Base-by-base conservation (phyloP, 306 rosid genomes). In the Comarum palustre region DNA sequence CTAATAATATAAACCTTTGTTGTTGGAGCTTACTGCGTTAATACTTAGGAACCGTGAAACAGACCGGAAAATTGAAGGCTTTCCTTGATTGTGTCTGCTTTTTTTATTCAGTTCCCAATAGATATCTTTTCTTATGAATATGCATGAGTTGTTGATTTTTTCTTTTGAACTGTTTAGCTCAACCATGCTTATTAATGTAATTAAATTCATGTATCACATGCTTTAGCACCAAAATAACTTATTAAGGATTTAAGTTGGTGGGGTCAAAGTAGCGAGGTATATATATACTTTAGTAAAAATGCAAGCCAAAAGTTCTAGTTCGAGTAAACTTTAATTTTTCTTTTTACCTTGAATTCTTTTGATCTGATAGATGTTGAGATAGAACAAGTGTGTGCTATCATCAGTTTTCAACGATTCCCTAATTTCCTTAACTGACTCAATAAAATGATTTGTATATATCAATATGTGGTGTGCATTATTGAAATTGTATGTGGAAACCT, bases 41-140 rank as follows among this genome's bases (percentile, higher is more conserved):
- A 43, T 27, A 45, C 32, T 55, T 51, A 9, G 54, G 8, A 55
- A 12, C 16, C 66, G 63, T 46, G 68, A 65, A 10, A 6, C 14
- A 36, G 24, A 11, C 25, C 41, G 39, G 27, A 48, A 31, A 29
- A 27, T 39, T 74, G 38, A 46, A 51, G 72, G 16, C 34, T 48
- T 62, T 51, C 43, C 47, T 48, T 72, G 22, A 55, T 77, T 50
- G n/a, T 48, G 13, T 69, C 70, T 74, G 58, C 65, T 45, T 8
- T 27, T 32, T 61, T 63, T 8, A 47, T 63, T 65, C 74, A 36
- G 27, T 71, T 65, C 61, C 70, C 67, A 13, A 52, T 71, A 14
- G 20, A n/a, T 19, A 22, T 9, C 20, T 32, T 72, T 16, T n/a
- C 55, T 32, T 60, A 52, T 24, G 25, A 51, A 61, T 41, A 41